A percentile compares a stretch with the other conserved stretches of the same genome.
These are phyloP conservation scores for Pestalotiopsis fici DNA, from an alignment of 2,329 filamentous ascomycete species.

Conservation along the genomic window DNA sequence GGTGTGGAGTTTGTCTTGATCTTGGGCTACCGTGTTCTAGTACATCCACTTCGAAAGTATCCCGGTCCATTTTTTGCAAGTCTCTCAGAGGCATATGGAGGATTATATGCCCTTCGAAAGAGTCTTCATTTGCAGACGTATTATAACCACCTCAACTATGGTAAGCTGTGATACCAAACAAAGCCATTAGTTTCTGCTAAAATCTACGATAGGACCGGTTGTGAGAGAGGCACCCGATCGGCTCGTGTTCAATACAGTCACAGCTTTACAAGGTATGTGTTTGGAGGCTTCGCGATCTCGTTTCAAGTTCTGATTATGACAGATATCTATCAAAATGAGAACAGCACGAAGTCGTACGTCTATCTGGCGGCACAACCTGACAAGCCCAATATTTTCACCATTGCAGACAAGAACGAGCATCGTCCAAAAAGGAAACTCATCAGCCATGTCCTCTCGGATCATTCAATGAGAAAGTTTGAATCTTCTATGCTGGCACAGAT, in stretches of 20 bases:
- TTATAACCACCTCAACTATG: conserved; percentile 6
- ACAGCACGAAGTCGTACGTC: conserved; percentile 17
- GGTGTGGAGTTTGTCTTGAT: not conserved
- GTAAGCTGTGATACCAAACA: not conserved
- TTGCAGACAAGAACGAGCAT: conserved; percentile 4
- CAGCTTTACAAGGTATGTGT: conserved; percentile 11
- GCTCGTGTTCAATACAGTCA: conserved; percentile 20
- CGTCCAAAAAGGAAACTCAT: conserved; percentile 4
- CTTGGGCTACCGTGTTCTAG: not conserved
- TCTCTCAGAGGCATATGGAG: not conserved
- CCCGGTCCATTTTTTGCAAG: not conserved
- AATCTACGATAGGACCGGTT: conserved; percentile 12
- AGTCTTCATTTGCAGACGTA: not conserved
- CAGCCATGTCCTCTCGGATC: not conserved
- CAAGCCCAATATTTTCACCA: conserved; percentile 10
- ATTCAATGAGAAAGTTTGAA: conserved; percentile 7
- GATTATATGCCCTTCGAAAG: not conserved
- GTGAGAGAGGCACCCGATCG: conserved; percentile 17
- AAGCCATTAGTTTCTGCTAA: not conserved
- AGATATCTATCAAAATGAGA: conserved; percentile 21
- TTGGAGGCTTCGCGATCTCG: not conserved
- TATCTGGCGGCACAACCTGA: conserved; percentile 17
- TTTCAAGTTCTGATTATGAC: not conserved
- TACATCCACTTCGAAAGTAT: not conserved
- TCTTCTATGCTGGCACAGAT: conserved; percentile 1